Base-by-base conservation (phyloP, 371 early-diverging fungal species). In the Gilbertella persicaria region DNA sequence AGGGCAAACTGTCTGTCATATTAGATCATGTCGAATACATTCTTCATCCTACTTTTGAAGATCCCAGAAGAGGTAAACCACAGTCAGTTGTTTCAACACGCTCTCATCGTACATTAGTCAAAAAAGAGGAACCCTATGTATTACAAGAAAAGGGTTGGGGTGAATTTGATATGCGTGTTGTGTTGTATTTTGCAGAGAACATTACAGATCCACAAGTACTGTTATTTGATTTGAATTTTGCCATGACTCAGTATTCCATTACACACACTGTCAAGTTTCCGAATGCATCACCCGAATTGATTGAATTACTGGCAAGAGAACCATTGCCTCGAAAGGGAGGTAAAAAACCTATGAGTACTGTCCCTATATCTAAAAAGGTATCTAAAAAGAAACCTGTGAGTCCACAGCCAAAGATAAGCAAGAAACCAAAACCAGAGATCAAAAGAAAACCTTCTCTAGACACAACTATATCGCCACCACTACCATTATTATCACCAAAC, bases 101-200 rank as follows among this genome's bases (percentile, higher is more conserved):
- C 44, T 4, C 14, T 36, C 25, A n/a, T n/a, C n/a, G n/a, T n/a
- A n/a, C n/a, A n/a, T 16, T 28, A 89, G 89, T 83, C 45, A 71
- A 79, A 24, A 67, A 59, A 17, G 82, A 77, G 14, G 79, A 83
- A 58, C 90, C 90, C 13, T 89, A 79, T 42, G 38, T 62, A 25
- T 62, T 87, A 16, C 70, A 75, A 55, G 85, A 88, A 58, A 75
- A 83, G 57, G 88, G 88, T 36, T 88, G 88, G 88, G 88, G 88
- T 42, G 85, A 85, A 60, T 88, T 88, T 50, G 88, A 88, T 62
- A 71, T 88, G 71, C 67, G 77, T 13, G 72, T 85, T 24, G 62
- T 77, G 38, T 60, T 88, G 5, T 72, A 83, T 47, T 85, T 86
- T 55, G 56, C 66, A 26, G 68, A 84, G 54, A 70, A 81, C 29